These are phyloP conservation scores for Trametes versicolor DNA, from an alignment of 1,284 basidiomycete genomes.

Conservation along the genomic window DNA sequence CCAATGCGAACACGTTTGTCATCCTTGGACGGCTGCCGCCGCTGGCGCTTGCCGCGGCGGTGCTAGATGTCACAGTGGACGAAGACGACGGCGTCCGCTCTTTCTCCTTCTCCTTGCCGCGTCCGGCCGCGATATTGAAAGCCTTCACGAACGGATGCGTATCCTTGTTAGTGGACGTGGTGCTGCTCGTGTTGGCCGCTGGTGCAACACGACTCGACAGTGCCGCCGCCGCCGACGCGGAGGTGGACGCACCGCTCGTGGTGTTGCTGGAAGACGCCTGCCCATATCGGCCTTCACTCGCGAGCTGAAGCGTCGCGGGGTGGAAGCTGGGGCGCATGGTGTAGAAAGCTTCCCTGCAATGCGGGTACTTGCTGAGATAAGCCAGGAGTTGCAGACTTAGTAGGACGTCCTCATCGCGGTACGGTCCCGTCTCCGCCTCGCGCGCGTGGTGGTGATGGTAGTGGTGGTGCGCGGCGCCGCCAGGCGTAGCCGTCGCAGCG, in stretches of 20 bases:
- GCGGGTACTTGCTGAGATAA: conserved; percentile 97
- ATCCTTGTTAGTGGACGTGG: conserved; percentile 38
- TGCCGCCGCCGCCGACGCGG: background rate
- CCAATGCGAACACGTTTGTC: conserved; percentile 95
- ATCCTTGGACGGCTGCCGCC: conserved; percentile 49
- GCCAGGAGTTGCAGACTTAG: conserved; percentile 93
- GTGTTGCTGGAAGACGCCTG: conserved; percentile 11
- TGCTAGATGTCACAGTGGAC: conserved; percentile 29
- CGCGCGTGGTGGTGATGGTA: conserved; percentile 48
- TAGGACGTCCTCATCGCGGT: conserved; percentile 95
- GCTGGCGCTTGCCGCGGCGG: conserved; percentile 29
- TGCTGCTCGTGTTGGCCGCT: conserved; percentile 23
- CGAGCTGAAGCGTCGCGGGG: conserved; percentile 64
- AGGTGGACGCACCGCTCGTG: conserved; percentile 6
- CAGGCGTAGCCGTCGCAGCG: conserved; percentile 15
- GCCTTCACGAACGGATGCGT: conserved; percentile 45
- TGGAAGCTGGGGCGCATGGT: conserved; percentile 81
- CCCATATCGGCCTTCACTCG: conserved; percentile 23
- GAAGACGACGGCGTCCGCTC: conserved; percentile 36
- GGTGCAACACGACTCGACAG: conserved; percentile 12
- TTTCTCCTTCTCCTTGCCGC: conserved; percentile 49
- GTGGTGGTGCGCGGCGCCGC: conserved; percentile 23
- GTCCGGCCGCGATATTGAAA: conserved; percentile 43
- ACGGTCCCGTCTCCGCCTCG: conserved; percentile 65
- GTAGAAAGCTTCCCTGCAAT: conserved; percentile 97